Base-by-base conservation (phyloP, 2,329 filamentous ascomycete genomes). In the Colletotrichum sp. region DNA sequence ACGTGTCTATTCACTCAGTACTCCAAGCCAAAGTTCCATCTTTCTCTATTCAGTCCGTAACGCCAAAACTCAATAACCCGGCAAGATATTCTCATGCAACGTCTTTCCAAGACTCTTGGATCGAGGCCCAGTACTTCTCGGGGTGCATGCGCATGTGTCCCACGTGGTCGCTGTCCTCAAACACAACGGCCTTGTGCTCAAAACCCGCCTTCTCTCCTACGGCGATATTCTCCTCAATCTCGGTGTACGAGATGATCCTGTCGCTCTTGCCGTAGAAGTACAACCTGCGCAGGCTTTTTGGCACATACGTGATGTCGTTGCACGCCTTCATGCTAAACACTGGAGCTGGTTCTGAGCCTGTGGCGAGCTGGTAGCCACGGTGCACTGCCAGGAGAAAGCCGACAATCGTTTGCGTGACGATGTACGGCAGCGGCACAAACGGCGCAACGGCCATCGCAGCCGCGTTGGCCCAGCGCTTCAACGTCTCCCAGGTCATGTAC, bases 201-300 rank as follows among this genome's bases (percentile, higher is more conserved):
- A 89, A 92, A 0, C 92, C 92, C 69, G 85, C 84, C 15, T 80
- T 79, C 74, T 80, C 84, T 3, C 90, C 88, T 43, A 86, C 82
- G 4, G 87, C 86, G 1, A 87, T 89, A 78, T 93, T 89, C 16
- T 83, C 84, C 77, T 92, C 89, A 1, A 93, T 88, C 76, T 93
- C 91, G 74, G 88, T 80, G 81, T 86, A 90, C 5, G 83, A 80
- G 13, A 93, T 91, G 75, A 93, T 86, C 58, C 88, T 84, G 77
- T 93, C 92, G 64, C 87, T 87, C 75, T 88, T 88, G 77, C 90
- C 91, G 79, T 93, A 93, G 32, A 92, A 77, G 81, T 92, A 93
- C 73, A 92, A 79, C 67, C 89, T 85, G 21, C 87, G 86, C 2
- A 89, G 85, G 6, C 72, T 77, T 48, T 79, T 79, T 6, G 83